Base-by-base conservation (phyloP, 2,329 filamentous ascomycete species). In the Moelleriella libera region DNA sequence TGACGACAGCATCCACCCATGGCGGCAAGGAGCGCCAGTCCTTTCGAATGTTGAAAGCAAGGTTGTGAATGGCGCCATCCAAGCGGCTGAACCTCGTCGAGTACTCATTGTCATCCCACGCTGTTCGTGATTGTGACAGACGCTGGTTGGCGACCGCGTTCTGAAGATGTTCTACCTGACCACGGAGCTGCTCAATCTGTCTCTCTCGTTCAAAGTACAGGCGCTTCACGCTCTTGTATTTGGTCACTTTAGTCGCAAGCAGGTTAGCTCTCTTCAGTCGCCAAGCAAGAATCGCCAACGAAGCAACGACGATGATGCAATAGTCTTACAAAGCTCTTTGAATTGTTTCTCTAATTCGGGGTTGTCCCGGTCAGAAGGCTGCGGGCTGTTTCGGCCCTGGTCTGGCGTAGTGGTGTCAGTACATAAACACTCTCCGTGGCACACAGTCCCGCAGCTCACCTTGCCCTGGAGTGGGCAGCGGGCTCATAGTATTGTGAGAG, bases 211-310 rank as follows among this genome's bases (percentile, higher is more conserved):
- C 92, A 63, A 97, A 97, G 63, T 96, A 98, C 57, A 96, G 85
- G 48, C 88, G 82, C 70, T 98, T 98, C 49, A 98, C 90, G 61
- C 96, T 95, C 63, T 94, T 94, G 63, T 98, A 98, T 69, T 98
- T 98, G 55, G 80, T 80, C 59, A 92, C 89, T 95, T 53, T 46
- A 59, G 40, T 6, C 28, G 66, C 32, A 37, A 11, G 58, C 28
- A 47, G 41, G 32, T 49, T 51, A 45, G 46, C 40, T 40, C n/a
- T 29, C 34, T 14, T 11, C 21, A 4, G n/a, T 12, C 6, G 12
- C 11, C 21, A n/a, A n/a, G n/a, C n/a, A n/a, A n/a, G n/a, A n/a
- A n/a, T n/a, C n/a, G n/a, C n/a, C n/a, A n/a, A n/a, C n/a, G n/a
- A n/a, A n/a, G n/a, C n/a, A n/a, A n/a, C n/a, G n/a, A n/a, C n/a